These are phyloP conservation scores for Volvox carteri DNA, from an alignment of 163 green algal genomes.

Conservation along the genomic window DNA sequence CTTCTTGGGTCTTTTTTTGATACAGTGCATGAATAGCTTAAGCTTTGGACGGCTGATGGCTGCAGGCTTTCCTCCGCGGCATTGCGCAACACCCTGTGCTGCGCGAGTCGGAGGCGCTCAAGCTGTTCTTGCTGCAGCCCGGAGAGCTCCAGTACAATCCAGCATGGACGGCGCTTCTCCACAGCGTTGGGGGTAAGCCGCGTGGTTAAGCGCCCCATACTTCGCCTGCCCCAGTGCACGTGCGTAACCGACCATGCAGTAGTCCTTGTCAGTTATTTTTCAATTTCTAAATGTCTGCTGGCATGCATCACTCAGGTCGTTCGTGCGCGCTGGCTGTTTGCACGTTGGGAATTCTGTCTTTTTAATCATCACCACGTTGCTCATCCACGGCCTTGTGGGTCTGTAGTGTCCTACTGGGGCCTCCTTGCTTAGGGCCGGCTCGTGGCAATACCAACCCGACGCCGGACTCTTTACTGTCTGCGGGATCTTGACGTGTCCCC, in stretches of 20 bases:
- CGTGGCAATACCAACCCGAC: too few species aligned
- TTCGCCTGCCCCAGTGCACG: neutral
- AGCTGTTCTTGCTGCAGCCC: conserved; percentile 67
- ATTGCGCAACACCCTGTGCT: conserved; percentile 63
- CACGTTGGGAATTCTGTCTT: too few species aligned
- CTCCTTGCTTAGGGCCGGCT: too few species aligned
- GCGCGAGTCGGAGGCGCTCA: conserved; percentile 58
- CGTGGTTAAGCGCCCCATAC: neutral
- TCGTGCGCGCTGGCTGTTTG: neutral
- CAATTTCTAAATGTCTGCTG: too few species aligned
- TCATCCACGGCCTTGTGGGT: too few species aligned
- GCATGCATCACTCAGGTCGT: conserved; percentile 6
- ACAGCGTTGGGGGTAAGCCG: conserved; percentile 37
- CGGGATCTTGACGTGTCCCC: too few species aligned
- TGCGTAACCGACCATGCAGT: neutral
- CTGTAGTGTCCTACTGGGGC: too few species aligned
- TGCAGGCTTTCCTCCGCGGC: conserved; percentile 65
- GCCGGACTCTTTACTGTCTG: too few species aligned
- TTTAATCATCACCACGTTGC: too few species aligned
- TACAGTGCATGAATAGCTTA: too few species aligned
- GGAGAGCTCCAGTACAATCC: conserved; percentile 65
- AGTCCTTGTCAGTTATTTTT: too few species aligned
- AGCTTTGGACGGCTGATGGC: neutral
- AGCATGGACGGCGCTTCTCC: conserved; percentile 61
- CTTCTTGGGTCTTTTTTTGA: too few species aligned